Evolutionary conservation across 768 basidiomycete genomes (phyloP), one percentile per base, ranked within the genome.

Genomic region (Strobilomyces confusus): DNA sequence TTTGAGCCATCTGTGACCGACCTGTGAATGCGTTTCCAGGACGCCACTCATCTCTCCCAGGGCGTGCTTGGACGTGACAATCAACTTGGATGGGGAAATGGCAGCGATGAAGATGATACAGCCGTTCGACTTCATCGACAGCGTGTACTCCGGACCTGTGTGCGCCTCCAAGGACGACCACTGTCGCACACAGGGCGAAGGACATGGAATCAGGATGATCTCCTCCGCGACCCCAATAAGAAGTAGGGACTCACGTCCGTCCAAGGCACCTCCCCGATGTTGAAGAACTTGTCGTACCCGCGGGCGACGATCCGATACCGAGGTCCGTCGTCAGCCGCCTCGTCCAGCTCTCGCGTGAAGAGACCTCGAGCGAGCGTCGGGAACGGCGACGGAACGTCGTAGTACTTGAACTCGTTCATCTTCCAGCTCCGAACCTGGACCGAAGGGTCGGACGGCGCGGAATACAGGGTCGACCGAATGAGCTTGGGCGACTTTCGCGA

Each of bases 231-330:
- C 5, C 5, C 9, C 13, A 38, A 22, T 36, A 30, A 14, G 33
- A 34, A 14, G 5, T 23, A 29, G 9, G 20, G 9, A 75, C 89
- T 61, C 65, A 95, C 95, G 52, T 84, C 84, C 1, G 88, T 95
- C 93, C 95, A 98, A 3, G 87, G 90, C 5, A 98, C 92, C 69
- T 99, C 97, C 4, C 86, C 91, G 29, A 97, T 91, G 66, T 97
- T 98, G 77, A 98, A 98, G 72, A 99, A 98, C 74, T 99, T 99
- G 75, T 98, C 97, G 66, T 99, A 98, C 0, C 95, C 97, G 43
- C 97, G 75, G 0, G 81, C 87, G 1, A 97, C 84, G 52, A 99
- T 94, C 51, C 84, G 73, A 55, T 76, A 70, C 48, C 64, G 66
- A 44, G 56, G 61, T 77, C 68, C 72, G 36, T 63, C 68, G 40